Evolutionary conservation across 2,329 filamentous ascomycete genomes (phyloP).

Genomic region (Penicillium palitans): DNA sequence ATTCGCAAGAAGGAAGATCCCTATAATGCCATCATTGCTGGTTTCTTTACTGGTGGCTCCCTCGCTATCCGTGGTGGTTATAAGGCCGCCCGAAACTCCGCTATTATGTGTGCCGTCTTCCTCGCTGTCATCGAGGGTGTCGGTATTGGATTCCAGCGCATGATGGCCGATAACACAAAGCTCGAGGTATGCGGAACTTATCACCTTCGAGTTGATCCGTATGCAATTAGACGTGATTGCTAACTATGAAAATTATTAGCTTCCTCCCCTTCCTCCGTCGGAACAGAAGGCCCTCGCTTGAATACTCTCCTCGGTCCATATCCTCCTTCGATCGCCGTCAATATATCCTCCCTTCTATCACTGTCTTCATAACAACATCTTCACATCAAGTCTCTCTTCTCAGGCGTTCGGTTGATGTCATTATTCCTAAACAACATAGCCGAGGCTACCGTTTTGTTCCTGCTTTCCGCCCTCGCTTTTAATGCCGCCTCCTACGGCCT

Average conservation of each 20-base stretch:
- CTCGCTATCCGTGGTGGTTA: constrained; percentile 88
- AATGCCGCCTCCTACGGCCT: constrained; percentile 29
- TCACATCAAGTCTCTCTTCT: constrained; percentile 41
- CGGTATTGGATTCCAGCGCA: constrained; percentile 90
- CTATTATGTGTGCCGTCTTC: constrained; percentile 92
- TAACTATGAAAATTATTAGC: constrained; percentile 15
- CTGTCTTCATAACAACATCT: constrained; percentile 26
- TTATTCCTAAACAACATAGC: constrained; percentile 38
- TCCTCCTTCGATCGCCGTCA: constrained; percentile 4
- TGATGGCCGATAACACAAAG: constrained; percentile 87
- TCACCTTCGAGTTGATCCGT: too few relatives aligned
- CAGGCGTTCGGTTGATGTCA: constrained; percentile 42
- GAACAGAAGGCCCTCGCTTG: constrained; percentile 40
- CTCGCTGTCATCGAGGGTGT: constrained; percentile 96
- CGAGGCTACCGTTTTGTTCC: constrained; percentile 29
- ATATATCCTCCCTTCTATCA: constrained; percentile 19
- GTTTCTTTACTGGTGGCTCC: constrained; percentile 93
- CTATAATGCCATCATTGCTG: constrained; percentile 96
- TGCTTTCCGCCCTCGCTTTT: constrained; percentile 26
- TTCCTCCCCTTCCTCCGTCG: constrained; percentile 39
- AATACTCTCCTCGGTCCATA: constrained; percentile 19
- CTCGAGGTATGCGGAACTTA: constrained; percentile 54
- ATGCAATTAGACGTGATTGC: neutral
- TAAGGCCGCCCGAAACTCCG: constrained; percentile 89
- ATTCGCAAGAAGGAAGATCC: constrained; percentile 95